Conservation (phyloP, 2,329 filamentous ascomycete genomes). For the Botrytis fabae region DNA sequence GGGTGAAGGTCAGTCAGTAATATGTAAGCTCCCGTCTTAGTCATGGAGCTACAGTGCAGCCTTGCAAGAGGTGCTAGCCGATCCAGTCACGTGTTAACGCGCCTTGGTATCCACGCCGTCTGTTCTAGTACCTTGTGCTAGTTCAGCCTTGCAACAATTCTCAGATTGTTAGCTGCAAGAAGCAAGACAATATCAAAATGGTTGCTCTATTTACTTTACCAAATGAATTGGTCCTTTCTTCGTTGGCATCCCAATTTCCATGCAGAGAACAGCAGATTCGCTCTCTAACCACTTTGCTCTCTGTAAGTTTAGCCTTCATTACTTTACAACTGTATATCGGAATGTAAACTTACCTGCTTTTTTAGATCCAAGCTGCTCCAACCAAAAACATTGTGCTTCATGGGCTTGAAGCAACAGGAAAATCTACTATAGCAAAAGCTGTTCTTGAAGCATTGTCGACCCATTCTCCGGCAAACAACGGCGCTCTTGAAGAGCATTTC, state of each 20-base stretch:
- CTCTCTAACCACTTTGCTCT: constrained; percentile 56
- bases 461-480: constrained; percentile 54
- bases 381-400: constrained; percentile 69
- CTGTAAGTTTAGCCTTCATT: constrained; percentile 30
- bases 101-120: background rate
- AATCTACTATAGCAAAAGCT: constrained; percentile 67
- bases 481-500: constrained; percentile 55
- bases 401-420: constrained; percentile 84
- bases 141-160: background rate
- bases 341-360: constrained; percentile 28
- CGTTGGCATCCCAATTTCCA: constrained; percentile 52
- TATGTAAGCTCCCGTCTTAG: background rate
- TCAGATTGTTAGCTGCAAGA: background rate
- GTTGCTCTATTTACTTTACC: constrained; percentile 52
- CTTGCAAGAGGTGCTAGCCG: background rate
- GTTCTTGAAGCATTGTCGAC: constrained; percentile 55
- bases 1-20: background rate
- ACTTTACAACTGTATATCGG: background rate
- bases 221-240: constrained; percentile 51
- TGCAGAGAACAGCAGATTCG: constrained; percentile 60
- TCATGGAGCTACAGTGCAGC: background rate
- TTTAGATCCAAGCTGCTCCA: constrained; percentile 23
- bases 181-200: constrained; percentile 35
- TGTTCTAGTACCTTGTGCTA: background rate
- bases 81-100: background rate